Percentiles rank a stretch among this genome's conserved stretches.
These are phyloP conservation scores for Cupressus sempervirens DNA, from an alignment of 75 land plant species.

Conservation along the genomic window DNA sequence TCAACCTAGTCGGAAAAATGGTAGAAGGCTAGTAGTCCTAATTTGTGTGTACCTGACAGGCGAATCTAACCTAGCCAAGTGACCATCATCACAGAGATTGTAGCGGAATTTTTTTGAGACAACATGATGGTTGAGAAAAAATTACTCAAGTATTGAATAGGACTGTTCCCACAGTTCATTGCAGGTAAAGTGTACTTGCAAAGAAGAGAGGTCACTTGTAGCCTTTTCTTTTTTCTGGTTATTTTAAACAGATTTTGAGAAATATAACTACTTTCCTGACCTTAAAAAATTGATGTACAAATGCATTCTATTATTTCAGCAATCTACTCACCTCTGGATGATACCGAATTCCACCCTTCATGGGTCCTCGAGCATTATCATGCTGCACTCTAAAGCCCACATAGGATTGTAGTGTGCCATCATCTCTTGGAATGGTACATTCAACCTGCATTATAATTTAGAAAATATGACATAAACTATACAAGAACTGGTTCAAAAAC, in stretches of 20 bases:
- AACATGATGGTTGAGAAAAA: neutral
- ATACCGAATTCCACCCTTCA: slow-evolving; percentile 96
- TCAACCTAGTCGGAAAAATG: neutral
- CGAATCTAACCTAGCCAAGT: neutral
- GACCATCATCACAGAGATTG: neutral
- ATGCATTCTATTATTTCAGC: neutral
- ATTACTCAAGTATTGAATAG: neutral
- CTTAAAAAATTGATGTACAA: neutral
- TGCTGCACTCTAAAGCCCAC: slow-evolving; percentile 94
- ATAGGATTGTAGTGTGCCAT: slow-evolving; percentile 74
- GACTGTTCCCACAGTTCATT: neutral
- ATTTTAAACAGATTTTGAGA: neutral
- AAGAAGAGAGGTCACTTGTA: neutral
- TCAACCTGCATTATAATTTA: slow-evolving; percentile 55
- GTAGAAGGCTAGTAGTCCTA: neutral
- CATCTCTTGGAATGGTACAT: slow-evolving; percentile 91
- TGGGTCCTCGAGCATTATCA: slow-evolving; percentile 95
- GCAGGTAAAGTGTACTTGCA: neutral
- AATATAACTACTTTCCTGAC: neutral
- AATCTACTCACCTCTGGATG: slow-evolving; percentile 64
- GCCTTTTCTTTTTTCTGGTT: neutral
- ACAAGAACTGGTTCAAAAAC: neutral
- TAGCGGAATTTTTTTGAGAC: neutral
- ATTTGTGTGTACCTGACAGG: neutral
- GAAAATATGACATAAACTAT: neutral